phyloP scores from a whole-genome alignment of 352 stramenopile species.

The Globisporangium orthogonon region DNA sequence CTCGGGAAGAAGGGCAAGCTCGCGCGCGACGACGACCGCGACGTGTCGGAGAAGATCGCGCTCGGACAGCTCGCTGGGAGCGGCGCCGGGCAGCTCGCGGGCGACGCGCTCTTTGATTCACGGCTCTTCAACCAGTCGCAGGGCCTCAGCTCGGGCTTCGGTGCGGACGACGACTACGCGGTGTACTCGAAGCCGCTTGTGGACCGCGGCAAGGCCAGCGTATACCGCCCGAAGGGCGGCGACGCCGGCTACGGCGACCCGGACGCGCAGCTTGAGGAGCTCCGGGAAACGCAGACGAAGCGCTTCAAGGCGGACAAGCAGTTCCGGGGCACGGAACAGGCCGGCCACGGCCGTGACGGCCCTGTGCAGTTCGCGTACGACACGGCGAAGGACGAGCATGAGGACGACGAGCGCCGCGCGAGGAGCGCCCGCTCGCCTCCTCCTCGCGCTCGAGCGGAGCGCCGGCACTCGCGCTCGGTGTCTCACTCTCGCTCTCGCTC shows the following conservation, averaged over 20 bases:
- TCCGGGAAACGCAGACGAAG: conserved; percentile 77
- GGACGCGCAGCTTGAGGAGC: conserved; percentile 88
- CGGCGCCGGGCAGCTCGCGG: conserved; percentile 70
- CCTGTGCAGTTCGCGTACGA: conserved; percentile 87
- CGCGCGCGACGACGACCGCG: conserved; percentile 92
- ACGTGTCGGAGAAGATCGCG: conserved; percentile 99
- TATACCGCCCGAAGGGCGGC: conserved; percentile 88
- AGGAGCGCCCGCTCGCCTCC: conserved; percentile 11
- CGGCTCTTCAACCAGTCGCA: conserved; percentile 98
- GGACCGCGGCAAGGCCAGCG: conserved; percentile 82
- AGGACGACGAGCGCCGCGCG: conserved; percentile 13
- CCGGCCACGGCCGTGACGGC: conserved; percentile 48
- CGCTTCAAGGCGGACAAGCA: conserved; percentile 88
- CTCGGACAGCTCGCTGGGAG: conserved; percentile 95
- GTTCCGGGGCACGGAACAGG: conserved; percentile 80
- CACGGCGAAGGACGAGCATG: conserved; percentile 32
- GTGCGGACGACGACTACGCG: conserved; percentile 97
- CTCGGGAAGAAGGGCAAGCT: conserved; percentile 87
- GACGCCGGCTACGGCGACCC: conserved; percentile 78
- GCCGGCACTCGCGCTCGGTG: conserved; percentile 90
- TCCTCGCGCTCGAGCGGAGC: conserved; percentile 8
- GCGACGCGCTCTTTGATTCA: conserved; percentile 94
- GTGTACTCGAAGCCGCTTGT: conserved; percentile 97
- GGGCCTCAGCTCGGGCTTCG: conserved; percentile 95
- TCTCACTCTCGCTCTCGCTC: conserved; percentile 93